phyloP scores from a whole-genome alignment of 495 filamentous ascomycete species.

The Aspergillus bridgeri region DNA sequence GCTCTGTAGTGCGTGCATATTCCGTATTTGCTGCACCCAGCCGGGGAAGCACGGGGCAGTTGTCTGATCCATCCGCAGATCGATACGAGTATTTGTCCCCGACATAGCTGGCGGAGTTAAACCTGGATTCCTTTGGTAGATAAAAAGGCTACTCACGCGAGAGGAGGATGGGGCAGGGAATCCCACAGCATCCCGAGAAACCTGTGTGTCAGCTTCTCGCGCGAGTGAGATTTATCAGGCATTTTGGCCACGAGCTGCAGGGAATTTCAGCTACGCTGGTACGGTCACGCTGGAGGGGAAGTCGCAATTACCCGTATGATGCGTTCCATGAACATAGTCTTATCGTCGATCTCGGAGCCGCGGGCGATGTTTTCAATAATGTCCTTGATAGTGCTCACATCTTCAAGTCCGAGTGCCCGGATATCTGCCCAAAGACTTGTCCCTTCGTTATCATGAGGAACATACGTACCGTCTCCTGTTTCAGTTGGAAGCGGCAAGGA shows the following conservation, averaged over 20 bases:
- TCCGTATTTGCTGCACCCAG: conserved; percentile 54
- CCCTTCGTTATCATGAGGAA: too few relatives aligned
- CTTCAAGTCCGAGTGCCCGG: too few relatives aligned
- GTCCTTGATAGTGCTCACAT: too few relatives aligned
- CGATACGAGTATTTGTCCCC: conserved; percentile 65
- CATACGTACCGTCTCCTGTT: too few relatives aligned
- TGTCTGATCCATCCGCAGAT: conserved; percentile 66
- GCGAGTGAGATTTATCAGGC: conserved; percentile 57
- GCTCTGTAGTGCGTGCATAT: conserved; percentile 52
- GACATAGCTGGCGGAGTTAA: too few relatives aligned
- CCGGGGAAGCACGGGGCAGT: conserved; percentile 55
- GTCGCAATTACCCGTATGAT: conserved; percentile 57
- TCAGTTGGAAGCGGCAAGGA: too few relatives aligned
- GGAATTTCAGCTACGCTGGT: too few relatives aligned
- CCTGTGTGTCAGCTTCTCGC: conserved; percentile 61
- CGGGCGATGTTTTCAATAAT: too few relatives aligned
- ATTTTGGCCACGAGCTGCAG: conserved; percentile 60
- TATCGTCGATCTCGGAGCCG: conserved; percentile 73
- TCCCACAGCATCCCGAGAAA: conserved; percentile 72
- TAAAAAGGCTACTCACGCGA: conserved; percentile 38
- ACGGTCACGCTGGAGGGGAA: too few relatives aligned
- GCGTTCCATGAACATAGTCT: conserved; percentile 77
- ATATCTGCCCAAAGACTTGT: too few relatives aligned
- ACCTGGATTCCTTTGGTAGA: conserved; percentile 40
- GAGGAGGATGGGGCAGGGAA: conserved; percentile 51